These are phyloP conservation scores for Fusarium sp. DNA, from an alignment of 2,329 filamentous ascomycete species.

Conservation along the genomic window DNA sequence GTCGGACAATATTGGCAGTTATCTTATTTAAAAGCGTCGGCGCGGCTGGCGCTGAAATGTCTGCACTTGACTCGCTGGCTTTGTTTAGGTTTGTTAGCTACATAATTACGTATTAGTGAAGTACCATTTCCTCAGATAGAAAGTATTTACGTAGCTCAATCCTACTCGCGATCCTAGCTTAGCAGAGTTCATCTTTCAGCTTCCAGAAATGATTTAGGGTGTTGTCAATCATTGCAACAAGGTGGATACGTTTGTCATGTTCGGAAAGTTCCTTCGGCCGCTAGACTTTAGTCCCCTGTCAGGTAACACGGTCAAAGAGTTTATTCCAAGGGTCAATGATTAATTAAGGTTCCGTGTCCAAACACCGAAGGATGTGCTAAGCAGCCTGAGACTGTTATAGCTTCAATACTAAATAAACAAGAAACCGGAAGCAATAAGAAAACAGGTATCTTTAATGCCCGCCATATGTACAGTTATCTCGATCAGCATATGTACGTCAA, in stretches of 20 bases:
- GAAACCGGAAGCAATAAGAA: background rate
- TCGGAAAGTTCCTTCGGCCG: background rate
- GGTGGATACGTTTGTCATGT: background rate
- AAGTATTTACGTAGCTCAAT: background rate
- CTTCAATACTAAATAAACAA: background rate
- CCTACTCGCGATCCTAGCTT: background rate
- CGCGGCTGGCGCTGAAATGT: background rate
- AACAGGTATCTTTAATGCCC: background rate
- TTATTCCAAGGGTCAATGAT: background rate
- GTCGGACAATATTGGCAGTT: no score
- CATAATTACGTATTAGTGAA: background rate
- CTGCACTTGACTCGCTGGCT: no score
- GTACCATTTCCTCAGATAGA: background rate
- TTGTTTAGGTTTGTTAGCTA: no score
- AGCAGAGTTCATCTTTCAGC: background rate
- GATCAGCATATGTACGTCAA: background rate
- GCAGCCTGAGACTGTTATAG: background rate
- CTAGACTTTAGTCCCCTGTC: background rate
- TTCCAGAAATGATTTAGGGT: background rate
- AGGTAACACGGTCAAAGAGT: background rate
- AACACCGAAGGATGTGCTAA: background rate
- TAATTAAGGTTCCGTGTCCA: background rate
- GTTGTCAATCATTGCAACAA: background rate
- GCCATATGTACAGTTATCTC: rapidly evolving
- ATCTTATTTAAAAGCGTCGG: no score